Percentiles rank a stretch among this genome's conserved stretches.
phyloP scores from a whole-genome alignment of 176 grass and related monocot species.

The Bothriochloa decipiens region DNA sequence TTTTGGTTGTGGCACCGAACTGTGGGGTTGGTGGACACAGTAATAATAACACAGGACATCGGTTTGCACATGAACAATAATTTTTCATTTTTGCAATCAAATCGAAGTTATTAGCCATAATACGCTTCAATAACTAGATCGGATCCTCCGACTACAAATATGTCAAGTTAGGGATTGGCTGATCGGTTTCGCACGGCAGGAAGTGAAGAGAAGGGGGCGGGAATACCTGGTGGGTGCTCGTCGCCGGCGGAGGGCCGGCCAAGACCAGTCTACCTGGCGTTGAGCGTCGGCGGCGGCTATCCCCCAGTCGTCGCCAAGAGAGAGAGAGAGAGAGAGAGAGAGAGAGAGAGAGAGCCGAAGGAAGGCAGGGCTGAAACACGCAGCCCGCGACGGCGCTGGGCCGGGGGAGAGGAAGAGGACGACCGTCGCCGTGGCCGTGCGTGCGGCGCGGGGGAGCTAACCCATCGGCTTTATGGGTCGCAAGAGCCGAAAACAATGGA shows the following conservation, averaged over 20 bases:
- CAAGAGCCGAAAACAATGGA: conserved; percentile 17
- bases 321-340: neutral
- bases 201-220: neutral
- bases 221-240: neutral
- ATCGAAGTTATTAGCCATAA: neutral
- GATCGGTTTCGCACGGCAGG: neutral
- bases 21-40: neutral
- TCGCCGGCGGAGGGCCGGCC: neutral
- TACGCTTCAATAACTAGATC: neutral
- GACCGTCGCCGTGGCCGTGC: conserved; percentile 1
- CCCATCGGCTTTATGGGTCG: conserved; percentile 20
- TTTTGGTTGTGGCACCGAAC: neutral
- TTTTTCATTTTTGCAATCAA: neutral
- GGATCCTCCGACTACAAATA: neutral
- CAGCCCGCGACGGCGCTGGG: neutral
- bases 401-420: neutral
- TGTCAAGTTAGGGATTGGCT: neutral
- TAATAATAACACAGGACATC: neutral
- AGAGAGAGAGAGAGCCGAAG: neutral
- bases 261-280: neutral
- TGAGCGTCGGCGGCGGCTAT: neutral
- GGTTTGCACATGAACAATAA: neutral
- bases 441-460: neutral
- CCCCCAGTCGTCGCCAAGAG: neutral
- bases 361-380: neutral